Evolutionary conservation across 2,329 filamentous ascomycete species (phyloP).

Genomic region (Podosphaera xanthii): DNA sequence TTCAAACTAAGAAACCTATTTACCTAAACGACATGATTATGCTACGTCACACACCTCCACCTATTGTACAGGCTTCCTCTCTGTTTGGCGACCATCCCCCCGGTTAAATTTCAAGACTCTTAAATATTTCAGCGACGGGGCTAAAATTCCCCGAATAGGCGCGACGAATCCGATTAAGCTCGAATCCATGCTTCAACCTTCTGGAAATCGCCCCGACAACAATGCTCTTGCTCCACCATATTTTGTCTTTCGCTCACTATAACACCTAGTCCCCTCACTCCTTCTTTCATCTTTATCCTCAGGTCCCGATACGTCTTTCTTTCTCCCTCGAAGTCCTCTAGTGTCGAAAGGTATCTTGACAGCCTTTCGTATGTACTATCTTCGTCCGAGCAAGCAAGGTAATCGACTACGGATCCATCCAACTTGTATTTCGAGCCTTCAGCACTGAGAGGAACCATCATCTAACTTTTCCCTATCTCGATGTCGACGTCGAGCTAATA

Average conservation of each 20-base stretch:
- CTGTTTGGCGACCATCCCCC: not conserved
- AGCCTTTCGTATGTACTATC: conserved; percentile 11
- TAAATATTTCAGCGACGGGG: not conserved
- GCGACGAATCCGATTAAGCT: conserved; percentile 1
- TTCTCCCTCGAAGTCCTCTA: conserved; percentile 3
- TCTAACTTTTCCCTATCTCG: too few species aligned
- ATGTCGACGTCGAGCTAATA: too few species aligned
- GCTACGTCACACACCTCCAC: not conserved
- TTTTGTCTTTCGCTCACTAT: conserved; percentile 2
- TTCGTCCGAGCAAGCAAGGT: conserved; percentile 5
- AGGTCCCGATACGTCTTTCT: not conserved
- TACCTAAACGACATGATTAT: not conserved
- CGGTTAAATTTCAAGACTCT: not conserved
- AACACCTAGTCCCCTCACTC: conserved; percentile 3
- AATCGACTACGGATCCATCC: conserved; percentile 1
- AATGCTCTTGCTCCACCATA: conserved; percentile 4
- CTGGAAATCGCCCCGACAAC: conserved; percentile 11
- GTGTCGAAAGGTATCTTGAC: conserved; percentile 10
- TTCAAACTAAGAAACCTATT: not conserved
- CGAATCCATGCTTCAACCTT: not conserved
- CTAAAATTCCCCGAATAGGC: conserved; percentile 1
- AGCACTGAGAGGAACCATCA: conserved; percentile 1
- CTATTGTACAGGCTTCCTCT: not conserved
- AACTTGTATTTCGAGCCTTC: not conserved
- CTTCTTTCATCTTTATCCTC: not conserved